phyloP scores from a whole-genome alignment of 805 yeast genomes.

The Ogataea polymorpha region DNA sequence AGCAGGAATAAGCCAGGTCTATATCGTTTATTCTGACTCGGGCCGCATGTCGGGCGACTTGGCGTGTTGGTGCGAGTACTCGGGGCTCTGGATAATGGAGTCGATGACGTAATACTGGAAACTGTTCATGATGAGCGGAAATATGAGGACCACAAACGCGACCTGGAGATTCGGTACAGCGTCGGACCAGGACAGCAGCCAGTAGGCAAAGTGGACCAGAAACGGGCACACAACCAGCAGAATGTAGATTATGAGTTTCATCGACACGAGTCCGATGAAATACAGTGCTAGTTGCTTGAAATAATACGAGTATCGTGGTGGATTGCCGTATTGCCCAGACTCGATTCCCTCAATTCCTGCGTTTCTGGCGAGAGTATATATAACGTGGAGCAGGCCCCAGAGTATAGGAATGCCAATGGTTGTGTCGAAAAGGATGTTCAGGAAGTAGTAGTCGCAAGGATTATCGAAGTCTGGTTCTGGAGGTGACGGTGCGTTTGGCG shows the following conservation, averaged over 20 bases:
- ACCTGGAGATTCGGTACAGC: slow-evolving; percentile 80
- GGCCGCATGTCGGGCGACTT: slow-evolving; percentile 9
- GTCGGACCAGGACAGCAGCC: slow-evolving; percentile 80
- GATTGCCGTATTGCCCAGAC: slow-evolving; percentile 62
- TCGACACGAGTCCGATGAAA: slow-evolving; percentile 53
- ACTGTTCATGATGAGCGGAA: slow-evolving; percentile 70
- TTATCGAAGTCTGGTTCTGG: slow-evolving; percentile 38
- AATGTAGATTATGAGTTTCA: slow-evolving; percentile 56
- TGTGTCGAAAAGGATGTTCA: slow-evolving; percentile 85
- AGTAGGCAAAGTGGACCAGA: slow-evolving; percentile 66
- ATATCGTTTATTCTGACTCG: background rate
- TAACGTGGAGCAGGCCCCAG: slow-evolving; percentile 51
- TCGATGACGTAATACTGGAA: slow-evolving; percentile 73
- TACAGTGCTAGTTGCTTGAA: slow-evolving; percentile 71
- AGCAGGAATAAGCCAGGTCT: background rate
- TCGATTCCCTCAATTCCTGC: slow-evolving; percentile 46
- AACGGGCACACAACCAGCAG: slow-evolving; percentile 61
- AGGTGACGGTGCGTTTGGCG: slow-evolving; percentile 1
- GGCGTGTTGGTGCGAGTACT: slow-evolving; percentile 23
- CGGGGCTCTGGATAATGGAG: slow-evolving; percentile 63
- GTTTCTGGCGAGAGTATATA: slow-evolving; percentile 45
- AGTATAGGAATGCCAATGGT: slow-evolving; percentile 88
- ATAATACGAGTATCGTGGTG: slow-evolving; percentile 62
- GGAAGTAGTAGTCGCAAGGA: slow-evolving; percentile 94
- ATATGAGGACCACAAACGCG: slow-evolving; percentile 79